A percentile compares a stretch with the other conserved stretches of the same genome.
Evolutionary conservation across 2,329 filamentous ascomycete species (phyloP).

Genomic region (Trichoderma sp.): DNA sequence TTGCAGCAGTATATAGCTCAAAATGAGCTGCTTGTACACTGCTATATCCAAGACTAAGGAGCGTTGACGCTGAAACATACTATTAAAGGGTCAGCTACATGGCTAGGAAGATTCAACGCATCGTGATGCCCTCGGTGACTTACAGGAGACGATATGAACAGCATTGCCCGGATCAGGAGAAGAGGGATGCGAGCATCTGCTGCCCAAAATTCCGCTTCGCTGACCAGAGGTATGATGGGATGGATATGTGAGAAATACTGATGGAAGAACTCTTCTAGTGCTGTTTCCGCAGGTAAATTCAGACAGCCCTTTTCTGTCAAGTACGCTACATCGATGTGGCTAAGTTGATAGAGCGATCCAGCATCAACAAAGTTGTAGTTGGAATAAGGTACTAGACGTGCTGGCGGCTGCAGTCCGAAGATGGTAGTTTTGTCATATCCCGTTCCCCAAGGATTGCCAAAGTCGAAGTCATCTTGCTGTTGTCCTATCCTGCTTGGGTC

Average conservation of each 20-base stretch:
- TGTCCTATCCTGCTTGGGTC: not conserved
- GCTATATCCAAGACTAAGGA: conserved; percentile 14
- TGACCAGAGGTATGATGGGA: conserved; percentile 17
- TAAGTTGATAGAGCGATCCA: conserved; percentile 12
- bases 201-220: conserved; percentile 23
- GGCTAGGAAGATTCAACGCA: not conserved
- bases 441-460: not conserved
- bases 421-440: not conserved
- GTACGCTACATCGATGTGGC: conserved; percentile 17
- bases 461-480: not conserved
- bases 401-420: not conserved
- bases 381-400: conserved; percentile 2
- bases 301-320: conserved; percentile 21
- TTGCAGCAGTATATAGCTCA: conserved; percentile 12
- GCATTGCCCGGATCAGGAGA: conserved; percentile 12
- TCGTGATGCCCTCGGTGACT: not conserved
- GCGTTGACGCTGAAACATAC: conserved; percentile 11
- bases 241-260: conserved; percentile 23
- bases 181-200: conserved; percentile 19
- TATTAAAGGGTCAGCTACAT: not conserved
- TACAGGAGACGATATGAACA: conserved; percentile 23
- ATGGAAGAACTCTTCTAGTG: conserved; percentile 18
- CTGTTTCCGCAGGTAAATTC: not conserved
- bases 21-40: conserved; percentile 22
- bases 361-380: conserved; percentile 25